These are phyloP conservation scores for Paecilomyces variotii DNA, from an alignment of 2,329 filamentous ascomycete species.

Conservation along the genomic window DNA sequence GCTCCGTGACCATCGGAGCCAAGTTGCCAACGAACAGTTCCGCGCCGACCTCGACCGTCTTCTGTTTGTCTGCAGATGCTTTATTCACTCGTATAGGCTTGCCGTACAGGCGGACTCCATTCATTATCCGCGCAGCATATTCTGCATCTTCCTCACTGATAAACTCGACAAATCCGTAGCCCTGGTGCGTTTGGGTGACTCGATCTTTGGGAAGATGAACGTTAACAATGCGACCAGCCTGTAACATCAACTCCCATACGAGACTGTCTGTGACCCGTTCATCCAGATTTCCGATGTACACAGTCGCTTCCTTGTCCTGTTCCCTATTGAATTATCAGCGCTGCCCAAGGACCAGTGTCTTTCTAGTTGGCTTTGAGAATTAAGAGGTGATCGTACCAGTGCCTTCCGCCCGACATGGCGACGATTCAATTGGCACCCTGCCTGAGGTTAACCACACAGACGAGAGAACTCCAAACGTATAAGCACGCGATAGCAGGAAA, in stretches of 20 bases:
- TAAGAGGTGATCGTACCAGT: constrained; percentile 60
- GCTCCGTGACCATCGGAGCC: constrained; percentile 89
- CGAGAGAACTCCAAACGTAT: not conserved
- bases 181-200: constrained; percentile 92
- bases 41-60: constrained; percentile 84
- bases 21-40: constrained; percentile 96
- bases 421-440: constrained; percentile 2
- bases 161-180: constrained; percentile 98
- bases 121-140: constrained; percentile 94
- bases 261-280: constrained; percentile 86
- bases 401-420: constrained; percentile 62
- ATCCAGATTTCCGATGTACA: constrained; percentile 97
- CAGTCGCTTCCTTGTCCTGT: constrained; percentile 95
- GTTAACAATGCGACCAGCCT: constrained; percentile 94
- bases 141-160: constrained; percentile 92
- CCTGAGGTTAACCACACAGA: not conserved
- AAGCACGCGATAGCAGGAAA: not conserved
- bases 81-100: constrained; percentile 98
- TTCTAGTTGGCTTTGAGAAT: not conserved
- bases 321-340: constrained; percentile 53
- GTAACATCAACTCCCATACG: constrained; percentile 96
- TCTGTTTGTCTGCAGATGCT: constrained; percentile 85
- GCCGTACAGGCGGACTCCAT: constrained; percentile 84
- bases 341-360: constrained; percentile 8
- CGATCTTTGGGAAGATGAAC: constrained; percentile 97